Evolutionary conservation across 257 asterid species (phyloP).

Genomic region (Plantago elongata): DNA sequence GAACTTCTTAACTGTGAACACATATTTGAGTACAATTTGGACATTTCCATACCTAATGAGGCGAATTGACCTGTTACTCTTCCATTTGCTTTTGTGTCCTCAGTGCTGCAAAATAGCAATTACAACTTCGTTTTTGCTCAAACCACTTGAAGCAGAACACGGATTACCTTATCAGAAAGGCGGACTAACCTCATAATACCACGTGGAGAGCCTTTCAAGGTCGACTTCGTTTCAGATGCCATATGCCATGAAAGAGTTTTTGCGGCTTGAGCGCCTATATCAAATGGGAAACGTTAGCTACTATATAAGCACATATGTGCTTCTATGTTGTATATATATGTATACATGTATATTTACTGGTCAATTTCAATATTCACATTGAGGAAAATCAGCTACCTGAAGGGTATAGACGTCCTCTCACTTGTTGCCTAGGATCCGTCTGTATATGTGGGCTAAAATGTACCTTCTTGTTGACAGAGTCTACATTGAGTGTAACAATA

Average conservation of each 20-base stretch:
- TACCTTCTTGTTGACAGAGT: constrained; percentile 78
- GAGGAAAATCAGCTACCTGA: constrained; percentile 43
- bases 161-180: background rate
- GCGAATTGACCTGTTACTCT: constrained; percentile 37
- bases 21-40: constrained; percentile 7
- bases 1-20: constrained; percentile 4
- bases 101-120: constrained; percentile 46
- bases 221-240: constrained; percentile 88
- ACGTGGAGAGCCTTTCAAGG: constrained; percentile 65
- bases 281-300: constrained; percentile 8
- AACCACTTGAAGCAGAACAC: constrained; percentile 14
- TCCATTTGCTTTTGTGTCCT: constrained; percentile 42
- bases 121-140: constrained; percentile 17
- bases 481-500: constrained; percentile 36
- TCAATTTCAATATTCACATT: constrained; percentile 9
- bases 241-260: constrained; percentile 96
- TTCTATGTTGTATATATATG: background rate
- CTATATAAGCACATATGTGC: background rate
- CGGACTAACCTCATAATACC: constrained; percentile 54
- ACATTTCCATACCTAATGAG: constrained; percentile 40
- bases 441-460: constrained; percentile 65
- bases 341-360: background rate
- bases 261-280: constrained; percentile 65
- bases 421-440: constrained; percentile 60
- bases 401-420: constrained; percentile 53